These are phyloP conservation scores for Hymenochaete sp. DNA, from an alignment of 1,284 basidiomycete species.

Conservation along the genomic window DNA sequence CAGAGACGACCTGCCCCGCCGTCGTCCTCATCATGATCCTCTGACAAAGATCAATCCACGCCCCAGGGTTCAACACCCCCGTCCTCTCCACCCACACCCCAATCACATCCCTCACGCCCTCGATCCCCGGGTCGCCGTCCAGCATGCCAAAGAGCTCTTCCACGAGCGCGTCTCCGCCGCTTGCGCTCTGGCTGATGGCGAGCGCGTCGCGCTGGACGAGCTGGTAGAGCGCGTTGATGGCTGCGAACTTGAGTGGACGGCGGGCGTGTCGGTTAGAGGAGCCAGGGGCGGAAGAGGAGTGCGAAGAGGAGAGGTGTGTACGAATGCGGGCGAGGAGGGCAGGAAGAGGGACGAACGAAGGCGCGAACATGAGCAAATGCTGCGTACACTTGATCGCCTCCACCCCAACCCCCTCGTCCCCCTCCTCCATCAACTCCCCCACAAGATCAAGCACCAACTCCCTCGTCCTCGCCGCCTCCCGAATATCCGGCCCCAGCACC, in stretches of 20 bases:
- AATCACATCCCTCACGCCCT: slow-evolving; percentile 86
- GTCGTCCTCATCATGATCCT: slow-evolving; percentile 90
- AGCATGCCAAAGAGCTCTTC: slow-evolving; percentile 93
- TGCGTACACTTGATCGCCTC: slow-evolving; percentile 95
- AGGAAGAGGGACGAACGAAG: slow-evolving; percentile 74
- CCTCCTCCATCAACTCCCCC: slow-evolving; percentile 77
- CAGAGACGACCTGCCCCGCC: slow-evolving; percentile 65
- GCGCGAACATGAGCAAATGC: slow-evolving; percentile 88
- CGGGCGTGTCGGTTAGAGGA: slow-evolving; percentile 67
- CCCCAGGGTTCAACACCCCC: slow-evolving; percentile 84
- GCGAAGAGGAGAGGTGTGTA: slow-evolving; percentile 56
- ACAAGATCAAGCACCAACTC: slow-evolving; percentile 81
- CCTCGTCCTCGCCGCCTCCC: slow-evolving; percentile 78
- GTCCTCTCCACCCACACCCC: slow-evolving; percentile 95
- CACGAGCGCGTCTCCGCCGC: slow-evolving; percentile 91
- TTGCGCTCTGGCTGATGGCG: slow-evolving; percentile 81
- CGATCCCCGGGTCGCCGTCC: slow-evolving; percentile 44
- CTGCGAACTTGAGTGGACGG: slow-evolving; percentile 69
- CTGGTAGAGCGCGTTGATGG: slow-evolving; percentile 93
- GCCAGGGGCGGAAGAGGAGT: too few relatives aligned
- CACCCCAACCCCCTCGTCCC: slow-evolving; percentile 82
- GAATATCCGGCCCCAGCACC: slow-evolving; percentile 92
- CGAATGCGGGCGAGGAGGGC: slow-evolving; percentile 71
- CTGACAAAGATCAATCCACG: slow-evolving; percentile 98
- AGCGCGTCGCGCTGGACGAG: slow-evolving; percentile 94